Evolutionary conservation across 1,284 basidiomycete genomes (phyloP).

Genomic region (Vanrija sp.): DNA sequence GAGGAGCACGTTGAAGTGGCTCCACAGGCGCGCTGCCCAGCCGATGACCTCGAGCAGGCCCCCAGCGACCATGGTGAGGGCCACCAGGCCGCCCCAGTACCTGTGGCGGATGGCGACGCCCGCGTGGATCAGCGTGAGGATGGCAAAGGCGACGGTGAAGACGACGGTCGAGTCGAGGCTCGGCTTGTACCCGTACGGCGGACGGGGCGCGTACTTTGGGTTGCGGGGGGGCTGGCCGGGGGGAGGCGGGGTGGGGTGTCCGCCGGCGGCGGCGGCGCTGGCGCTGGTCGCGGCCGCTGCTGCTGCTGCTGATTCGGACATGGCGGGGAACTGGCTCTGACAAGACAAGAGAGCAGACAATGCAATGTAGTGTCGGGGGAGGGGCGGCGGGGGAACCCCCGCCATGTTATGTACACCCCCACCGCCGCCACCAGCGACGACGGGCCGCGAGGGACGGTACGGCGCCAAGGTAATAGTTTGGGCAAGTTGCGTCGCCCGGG

Average conservation of each 20-base stretch:
- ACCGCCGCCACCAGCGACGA: no score
- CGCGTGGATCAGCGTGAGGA: slow-evolving; percentile 50
- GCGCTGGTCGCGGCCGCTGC: neutral
- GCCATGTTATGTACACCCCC: no score
- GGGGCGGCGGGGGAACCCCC: no score
- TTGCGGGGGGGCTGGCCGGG: neutral
- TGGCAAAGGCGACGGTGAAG: slow-evolving; percentile 30
- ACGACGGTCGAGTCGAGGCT: slow-evolving; percentile 12
- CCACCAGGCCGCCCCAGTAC: slow-evolving; percentile 51
- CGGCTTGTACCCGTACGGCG: slow-evolving; percentile 38
- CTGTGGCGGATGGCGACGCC: slow-evolving; percentile 48
- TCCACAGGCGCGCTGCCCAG: slow-evolving; percentile 38
- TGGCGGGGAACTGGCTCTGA: neutral
- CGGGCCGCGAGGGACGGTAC: no score
- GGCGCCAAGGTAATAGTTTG: no score
- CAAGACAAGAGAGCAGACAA: no score
- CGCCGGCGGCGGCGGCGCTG: no score
- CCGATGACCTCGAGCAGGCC: slow-evolving; percentile 55
- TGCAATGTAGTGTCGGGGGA: no score
- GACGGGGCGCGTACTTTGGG: no score
- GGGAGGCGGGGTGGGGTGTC: no score
- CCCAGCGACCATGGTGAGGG: slow-evolving; percentile 56
- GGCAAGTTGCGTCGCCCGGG: no score
- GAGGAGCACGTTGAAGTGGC: slow-evolving; percentile 21
- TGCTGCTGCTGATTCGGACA: no score